Conservation (phyloP, 495 filamentous ascomycete species). For the Xylaria flabelliformis region DNA sequence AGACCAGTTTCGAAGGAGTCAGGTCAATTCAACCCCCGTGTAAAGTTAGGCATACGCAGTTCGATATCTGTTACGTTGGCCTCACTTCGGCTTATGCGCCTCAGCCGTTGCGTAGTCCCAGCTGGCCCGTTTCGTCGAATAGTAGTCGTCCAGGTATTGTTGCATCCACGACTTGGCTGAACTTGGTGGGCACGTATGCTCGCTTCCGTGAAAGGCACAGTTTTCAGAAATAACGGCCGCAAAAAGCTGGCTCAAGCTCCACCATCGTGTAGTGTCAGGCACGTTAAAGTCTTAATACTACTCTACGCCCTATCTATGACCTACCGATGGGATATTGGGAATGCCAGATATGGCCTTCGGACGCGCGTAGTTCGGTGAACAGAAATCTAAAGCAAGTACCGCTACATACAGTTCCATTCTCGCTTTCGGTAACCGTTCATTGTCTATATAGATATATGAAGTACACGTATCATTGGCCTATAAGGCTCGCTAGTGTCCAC, state of each 20-base stretch:
- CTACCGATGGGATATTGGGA: background rate
- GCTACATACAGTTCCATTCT: background rate
- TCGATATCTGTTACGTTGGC: slow-evolving; percentile 1
- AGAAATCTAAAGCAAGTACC: background rate
- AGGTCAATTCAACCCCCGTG: background rate
- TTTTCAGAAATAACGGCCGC: slow-evolving; percentile 8
- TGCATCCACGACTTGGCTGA: background rate
- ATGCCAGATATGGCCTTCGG: background rate
- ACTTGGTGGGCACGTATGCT: background rate
- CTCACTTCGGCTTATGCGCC: slow-evolving; percentile 4
- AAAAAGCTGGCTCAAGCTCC: slow-evolving; percentile 9
- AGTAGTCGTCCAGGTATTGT: background rate
- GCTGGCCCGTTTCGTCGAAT: slow-evolving; percentile 1
- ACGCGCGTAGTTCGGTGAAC: slow-evolving; percentile 19
- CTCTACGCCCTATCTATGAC: background rate
- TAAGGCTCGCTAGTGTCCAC: background rate
- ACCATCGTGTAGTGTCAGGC: slow-evolving; percentile 6
- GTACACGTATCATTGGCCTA: slow-evolving; percentile 2
- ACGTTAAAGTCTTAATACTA: slow-evolving; percentile 1
- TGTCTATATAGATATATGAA: background rate
- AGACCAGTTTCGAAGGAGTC: slow-evolving; percentile 13
- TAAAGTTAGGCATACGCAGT: background rate
- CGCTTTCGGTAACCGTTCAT: slow-evolving; percentile 12
- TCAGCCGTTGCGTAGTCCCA: slow-evolving; percentile 14
- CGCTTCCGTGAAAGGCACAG: background rate